phyloP scores from a whole-genome alignment of 371 early-diverging fungal genomes.

The Actinomucor elegans region DNA sequence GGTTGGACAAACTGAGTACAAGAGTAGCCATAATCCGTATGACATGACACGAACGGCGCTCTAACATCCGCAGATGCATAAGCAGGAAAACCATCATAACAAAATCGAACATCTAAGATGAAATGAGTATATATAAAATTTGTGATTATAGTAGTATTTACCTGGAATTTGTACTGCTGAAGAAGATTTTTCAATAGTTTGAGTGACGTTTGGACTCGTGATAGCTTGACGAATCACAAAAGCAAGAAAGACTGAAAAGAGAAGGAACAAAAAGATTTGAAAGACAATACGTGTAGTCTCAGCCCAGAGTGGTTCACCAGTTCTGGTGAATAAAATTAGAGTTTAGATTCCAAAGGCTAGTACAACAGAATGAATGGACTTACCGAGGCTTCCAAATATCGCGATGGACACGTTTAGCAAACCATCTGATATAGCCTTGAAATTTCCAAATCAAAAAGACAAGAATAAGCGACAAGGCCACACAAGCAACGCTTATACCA shows the following conservation, averaged over 20 bases:
- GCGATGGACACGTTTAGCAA: slow-evolving; percentile 33
- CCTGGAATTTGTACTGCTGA: slow-evolving; percentile 39
- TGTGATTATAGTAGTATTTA: not conserved
- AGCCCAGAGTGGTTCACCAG: slow-evolving; percentile 53
- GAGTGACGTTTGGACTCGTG: slow-evolving; percentile 43
- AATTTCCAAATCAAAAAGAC: slow-evolving; percentile 47
- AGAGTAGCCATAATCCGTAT: slow-evolving; percentile 37
- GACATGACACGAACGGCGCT: slow-evolving; percentile 34
- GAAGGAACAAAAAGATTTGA: slow-evolving; percentile 41
- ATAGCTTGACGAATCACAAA: slow-evolving; percentile 48
- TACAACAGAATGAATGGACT: no score
- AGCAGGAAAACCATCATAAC: slow-evolving; percentile 43
- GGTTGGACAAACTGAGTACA: slow-evolving; percentile 28
- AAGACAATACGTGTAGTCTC: slow-evolving; percentile 44
- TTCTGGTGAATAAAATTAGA: slow-evolving; percentile 20
- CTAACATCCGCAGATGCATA: slow-evolving; percentile 9
- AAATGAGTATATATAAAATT: not conserved
- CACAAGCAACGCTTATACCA: slow-evolving; percentile 42
- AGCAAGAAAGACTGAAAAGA: slow-evolving; percentile 37
- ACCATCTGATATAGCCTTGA: slow-evolving; percentile 35
- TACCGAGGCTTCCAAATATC: slow-evolving; percentile 46
- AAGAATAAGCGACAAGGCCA: slow-evolving; percentile 28
- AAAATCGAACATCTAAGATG: slow-evolving; percentile 42
- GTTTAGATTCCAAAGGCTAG: no score
- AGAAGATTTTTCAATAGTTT: slow-evolving; percentile 34